Evolutionary conservation across 2,329 filamentous ascomycete genomes (phyloP).

Genomic region (Calonectria fujianensis): DNA sequence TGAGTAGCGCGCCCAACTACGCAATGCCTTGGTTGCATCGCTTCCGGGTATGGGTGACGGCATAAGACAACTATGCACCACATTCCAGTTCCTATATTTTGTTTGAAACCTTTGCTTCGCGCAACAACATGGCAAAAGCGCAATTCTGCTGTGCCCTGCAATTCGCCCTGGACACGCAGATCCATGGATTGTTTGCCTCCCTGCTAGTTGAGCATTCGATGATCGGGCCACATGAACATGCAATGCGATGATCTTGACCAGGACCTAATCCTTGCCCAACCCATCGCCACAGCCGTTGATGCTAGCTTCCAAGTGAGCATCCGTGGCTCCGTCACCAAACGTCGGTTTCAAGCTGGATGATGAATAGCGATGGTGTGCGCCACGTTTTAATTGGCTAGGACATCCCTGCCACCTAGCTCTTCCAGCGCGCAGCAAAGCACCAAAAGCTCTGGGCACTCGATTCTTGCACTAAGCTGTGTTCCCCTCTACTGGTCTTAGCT

Average conservation of each 20-base stretch:
- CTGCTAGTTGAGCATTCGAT: conserved; percentile 41
- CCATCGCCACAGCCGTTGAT: conserved; percentile 41
- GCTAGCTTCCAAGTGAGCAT: conserved; percentile 4
- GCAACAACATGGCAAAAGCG: not conserved
- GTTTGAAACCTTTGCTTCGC: not conserved
- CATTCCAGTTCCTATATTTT: not conserved
- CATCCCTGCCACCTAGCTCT: conserved; percentile 49
- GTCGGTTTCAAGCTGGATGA: conserved; percentile 33
- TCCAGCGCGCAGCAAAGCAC: conserved; percentile 45
- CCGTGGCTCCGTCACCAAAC: conserved; percentile 36
- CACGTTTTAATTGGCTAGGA: conserved; percentile 47
- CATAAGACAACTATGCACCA: conserved; percentile 2
- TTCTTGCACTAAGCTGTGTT: conserved; percentile 19
- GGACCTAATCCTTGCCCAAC: conserved; percentile 30
- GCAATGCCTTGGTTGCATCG: conserved; percentile 6
- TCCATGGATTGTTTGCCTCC: conserved; percentile 13
- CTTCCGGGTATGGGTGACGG: not conserved
- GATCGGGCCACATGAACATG: conserved; percentile 41
- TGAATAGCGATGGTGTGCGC: conserved; percentile 41
- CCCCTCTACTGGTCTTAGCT: conserved; percentile 39
- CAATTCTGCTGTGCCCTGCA: not conserved
- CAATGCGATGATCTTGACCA: conserved; percentile 23
- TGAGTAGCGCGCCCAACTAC: not conserved
- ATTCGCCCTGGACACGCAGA: conserved; percentile 4
- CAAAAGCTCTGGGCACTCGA: conserved; percentile 49